These are phyloP conservation scores for Diutina catenulata DNA, from an alignment of 1,139 yeast genomes.

Conservation along the genomic window DNA sequence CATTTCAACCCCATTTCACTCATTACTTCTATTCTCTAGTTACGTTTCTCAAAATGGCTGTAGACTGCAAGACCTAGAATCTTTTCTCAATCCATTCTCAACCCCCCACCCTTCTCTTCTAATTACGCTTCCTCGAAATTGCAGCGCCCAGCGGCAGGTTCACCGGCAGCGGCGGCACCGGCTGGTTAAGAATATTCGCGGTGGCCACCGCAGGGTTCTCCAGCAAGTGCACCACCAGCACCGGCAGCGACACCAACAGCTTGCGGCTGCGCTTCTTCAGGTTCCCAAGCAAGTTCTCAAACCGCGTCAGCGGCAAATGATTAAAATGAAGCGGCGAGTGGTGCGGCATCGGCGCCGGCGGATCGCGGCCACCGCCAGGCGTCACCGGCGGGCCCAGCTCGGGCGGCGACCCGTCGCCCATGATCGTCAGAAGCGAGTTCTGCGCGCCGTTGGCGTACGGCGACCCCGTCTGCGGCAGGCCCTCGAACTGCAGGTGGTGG, in stretches of 20 bases:
- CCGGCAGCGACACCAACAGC: slow-evolving; percentile 1
- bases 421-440: neutral
- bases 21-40: too few relatives aligned
- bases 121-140: too few relatives aligned
- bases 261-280: neutral
- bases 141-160: too few relatives aligned
- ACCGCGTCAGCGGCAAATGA: slow-evolving; percentile 2
- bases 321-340: neutral
- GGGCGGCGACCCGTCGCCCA: neutral
- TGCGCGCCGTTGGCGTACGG: neutral
- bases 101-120: too few relatives aligned
- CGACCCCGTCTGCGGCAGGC: neutral
- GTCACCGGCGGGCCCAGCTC: too few relatives aligned
- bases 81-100: too few relatives aligned
- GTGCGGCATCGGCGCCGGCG: neutral
- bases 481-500: slow-evolving; percentile 1
- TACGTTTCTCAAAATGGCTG: too few relatives aligned
- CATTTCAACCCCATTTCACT: too few relatives aligned
- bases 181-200: neutral
- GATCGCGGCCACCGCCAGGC: too few relatives aligned
- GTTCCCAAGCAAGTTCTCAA: neutral
- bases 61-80: too few relatives aligned
- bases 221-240: slow-evolving; percentile 2
- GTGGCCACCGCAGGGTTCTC: slow-evolving; percentile 5
- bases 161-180: neutral